phyloP scores from a whole-genome alignment of 495 filamentous ascomycete genomes.

The Hyaloscypha hepaticicola region DNA sequence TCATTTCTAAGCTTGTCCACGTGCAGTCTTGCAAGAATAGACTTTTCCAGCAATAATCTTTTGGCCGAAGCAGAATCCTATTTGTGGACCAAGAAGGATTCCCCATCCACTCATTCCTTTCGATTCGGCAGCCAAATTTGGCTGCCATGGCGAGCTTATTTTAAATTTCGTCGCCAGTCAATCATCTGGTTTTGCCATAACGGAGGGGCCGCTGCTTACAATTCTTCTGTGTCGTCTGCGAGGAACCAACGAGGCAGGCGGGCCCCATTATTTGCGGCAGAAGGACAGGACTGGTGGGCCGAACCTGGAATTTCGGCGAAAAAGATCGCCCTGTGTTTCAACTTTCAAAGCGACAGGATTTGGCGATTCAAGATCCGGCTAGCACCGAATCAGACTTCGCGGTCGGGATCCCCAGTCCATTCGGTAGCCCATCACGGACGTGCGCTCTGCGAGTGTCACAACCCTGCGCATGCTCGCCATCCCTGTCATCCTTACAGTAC shows the following conservation, averaged over 20 bases:
- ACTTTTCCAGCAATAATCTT: neutral
- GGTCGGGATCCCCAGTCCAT: neutral
- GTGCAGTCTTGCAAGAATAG: neutral
- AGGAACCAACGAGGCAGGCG: neutral
- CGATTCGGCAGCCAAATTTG: neutral
- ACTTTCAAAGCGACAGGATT: constrained; percentile 20
- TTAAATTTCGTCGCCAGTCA: neutral
- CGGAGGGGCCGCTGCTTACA: constrained; percentile 21
- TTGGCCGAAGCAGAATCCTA: neutral
- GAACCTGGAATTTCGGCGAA: neutral
- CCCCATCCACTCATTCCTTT: neutral
- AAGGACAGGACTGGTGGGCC: constrained; percentile 10
- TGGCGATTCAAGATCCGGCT: constrained; percentile 15
- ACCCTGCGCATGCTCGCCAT: neutral
- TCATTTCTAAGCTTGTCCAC: neutral
- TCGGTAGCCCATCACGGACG: constrained; percentile 9
- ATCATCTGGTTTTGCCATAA: constrained; percentile 20
- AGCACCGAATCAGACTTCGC: neutral
- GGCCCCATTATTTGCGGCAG: neutral
- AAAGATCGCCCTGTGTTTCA: constrained; percentile 21
- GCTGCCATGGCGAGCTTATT: constrained; percentile 3
- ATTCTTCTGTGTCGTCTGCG: constrained; percentile 17
- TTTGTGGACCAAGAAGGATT: neutral
- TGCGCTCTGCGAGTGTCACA: constrained; percentile 5
- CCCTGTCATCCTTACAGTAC: constrained; percentile 10